phyloP scores from a whole-genome alignment of 768 basidiomycete species.

The Mycena belliarum region DNA sequence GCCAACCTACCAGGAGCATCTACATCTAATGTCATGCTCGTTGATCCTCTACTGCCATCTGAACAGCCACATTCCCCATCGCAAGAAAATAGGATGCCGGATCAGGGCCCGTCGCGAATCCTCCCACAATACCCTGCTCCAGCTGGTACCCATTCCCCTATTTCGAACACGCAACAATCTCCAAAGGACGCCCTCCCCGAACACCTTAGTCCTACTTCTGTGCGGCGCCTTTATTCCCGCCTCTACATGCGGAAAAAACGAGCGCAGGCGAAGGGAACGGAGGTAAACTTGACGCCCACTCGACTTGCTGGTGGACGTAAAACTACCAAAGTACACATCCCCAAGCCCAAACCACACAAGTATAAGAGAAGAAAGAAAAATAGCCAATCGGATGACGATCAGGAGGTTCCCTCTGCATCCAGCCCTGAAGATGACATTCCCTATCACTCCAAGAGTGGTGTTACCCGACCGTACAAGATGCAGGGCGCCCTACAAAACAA shows the following conservation, averaged over 20 bases:
- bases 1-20: not conserved
- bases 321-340: conserved; percentile 2
- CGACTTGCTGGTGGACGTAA: conserved; percentile 42
- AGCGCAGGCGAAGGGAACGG: conserved; percentile 45
- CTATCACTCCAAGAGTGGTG: conserved; percentile 32
- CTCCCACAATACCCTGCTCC: not conserved
- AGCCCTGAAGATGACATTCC: not conserved
- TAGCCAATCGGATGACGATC: not conserved
- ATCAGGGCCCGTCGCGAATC: not conserved
- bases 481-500: conserved; percentile 40
- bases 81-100: not conserved
- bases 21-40: not conserved
- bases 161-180: not conserved
- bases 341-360: conserved; percentile 1
- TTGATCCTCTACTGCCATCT: conserved; percentile 6
- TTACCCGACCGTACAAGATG: conserved; percentile 48
- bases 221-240: conserved; percentile 60
- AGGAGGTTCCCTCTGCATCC: too few species aligned
- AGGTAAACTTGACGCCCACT: conserved; percentile 28
- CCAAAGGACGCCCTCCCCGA: not conserved
- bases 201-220: conserved; percentile 43
- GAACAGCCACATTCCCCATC: too few species aligned
- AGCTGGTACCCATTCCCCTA: conserved; percentile 15
- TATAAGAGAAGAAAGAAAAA: conserved; percentile 5
- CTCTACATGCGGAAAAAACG: conserved; percentile 75